Evolutionary conservation across 805 yeast species (phyloP), one percentile per base, ranked within the genome.

Genomic region (Saccharomycopsis sp.): DNA sequence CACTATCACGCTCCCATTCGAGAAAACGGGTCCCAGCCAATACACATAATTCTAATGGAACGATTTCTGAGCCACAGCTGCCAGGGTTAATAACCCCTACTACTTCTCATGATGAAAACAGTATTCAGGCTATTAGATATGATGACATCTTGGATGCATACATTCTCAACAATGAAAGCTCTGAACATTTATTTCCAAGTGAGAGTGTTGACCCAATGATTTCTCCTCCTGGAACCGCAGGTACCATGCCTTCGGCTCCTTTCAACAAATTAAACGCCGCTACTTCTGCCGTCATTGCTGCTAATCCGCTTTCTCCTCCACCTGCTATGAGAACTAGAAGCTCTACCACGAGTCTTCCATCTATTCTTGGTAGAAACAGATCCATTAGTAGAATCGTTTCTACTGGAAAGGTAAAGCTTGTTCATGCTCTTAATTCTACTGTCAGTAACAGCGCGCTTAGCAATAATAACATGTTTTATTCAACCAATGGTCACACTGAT

Each of bases 281-380:
- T 12, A 54, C 64, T 2, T 35, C 57, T 2, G 38, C 38, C 12
- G 41, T 60, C 15, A 42, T 65, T 14, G 51, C 61, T 2, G 38
- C 64, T 17, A 55, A 58, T 2, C 42, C 59, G 1, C 44, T 61
- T 3, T 53, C 64, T 2, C 57, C 65, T 7, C 49, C 59, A 14
- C 24, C 60, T 14, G 19, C 62, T n/a, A 44, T 64, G n/a, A 55
- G 65, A 23, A 56, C 57, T n/a, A 47, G 62, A 20, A 34, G 65
- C 9, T 47, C 65, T 2, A 52, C 65, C 1, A 56, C 63, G n/a
- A 59, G 58, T 53, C 50, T 60, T 9, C 63, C 63, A 8, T 57
- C 58, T 29, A 53, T 60, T 24, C 20, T 60, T 20, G 56, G 56
- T 14, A 57, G 60, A 57, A 56, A 49, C 34, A 59, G 55, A 47